phyloP scores from a whole-genome alignment of 805 yeast genomes.

The Wickerhamomyces pijperi region DNA sequence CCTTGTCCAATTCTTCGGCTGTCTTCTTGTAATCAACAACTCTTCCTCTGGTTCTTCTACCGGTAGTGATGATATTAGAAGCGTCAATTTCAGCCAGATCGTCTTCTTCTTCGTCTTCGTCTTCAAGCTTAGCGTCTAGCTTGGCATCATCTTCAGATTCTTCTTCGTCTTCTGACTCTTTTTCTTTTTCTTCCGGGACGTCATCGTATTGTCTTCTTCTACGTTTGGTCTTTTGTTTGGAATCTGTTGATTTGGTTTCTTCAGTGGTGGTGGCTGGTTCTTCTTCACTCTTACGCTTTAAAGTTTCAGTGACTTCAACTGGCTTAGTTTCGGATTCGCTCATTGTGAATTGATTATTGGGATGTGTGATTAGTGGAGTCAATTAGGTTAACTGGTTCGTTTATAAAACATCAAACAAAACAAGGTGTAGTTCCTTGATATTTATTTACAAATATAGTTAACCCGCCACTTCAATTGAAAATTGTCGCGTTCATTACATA shows the following conservation, averaged over 20 bases:
- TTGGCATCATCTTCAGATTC: conserved; percentile 38
- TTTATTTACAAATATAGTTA: no score
- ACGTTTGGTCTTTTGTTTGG: conserved; percentile 36
- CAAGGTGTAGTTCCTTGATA: no score
- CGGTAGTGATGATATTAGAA: conserved; percentile 71
- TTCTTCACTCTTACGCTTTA: not conserved
- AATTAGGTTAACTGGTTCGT: no score
- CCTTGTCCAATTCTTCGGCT: conserved; percentile 48
- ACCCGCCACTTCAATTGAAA: no score
- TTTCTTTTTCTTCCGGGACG: conserved; percentile 44
- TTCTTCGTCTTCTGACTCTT: conserved; percentile 33
- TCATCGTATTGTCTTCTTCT: conserved; percentile 54
- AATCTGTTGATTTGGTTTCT: not conserved
- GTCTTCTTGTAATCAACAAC: conserved; percentile 79
- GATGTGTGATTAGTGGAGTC: no score
- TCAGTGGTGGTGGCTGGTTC: not conserved
- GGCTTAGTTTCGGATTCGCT: not conserved
- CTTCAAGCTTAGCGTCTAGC: conserved; percentile 29
- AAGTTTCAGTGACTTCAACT: not conserved
- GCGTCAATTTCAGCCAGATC: conserved; percentile 73
- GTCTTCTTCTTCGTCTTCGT: conserved; percentile 50
- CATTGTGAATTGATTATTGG: no score
- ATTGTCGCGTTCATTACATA: no score
- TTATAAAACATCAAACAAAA: no score
- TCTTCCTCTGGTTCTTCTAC: conserved; percentile 85